These are phyloP conservation scores for Leptographium lundbergii DNA, from an alignment of 2,329 filamentous ascomycete species.

Conservation along the genomic window DNA sequence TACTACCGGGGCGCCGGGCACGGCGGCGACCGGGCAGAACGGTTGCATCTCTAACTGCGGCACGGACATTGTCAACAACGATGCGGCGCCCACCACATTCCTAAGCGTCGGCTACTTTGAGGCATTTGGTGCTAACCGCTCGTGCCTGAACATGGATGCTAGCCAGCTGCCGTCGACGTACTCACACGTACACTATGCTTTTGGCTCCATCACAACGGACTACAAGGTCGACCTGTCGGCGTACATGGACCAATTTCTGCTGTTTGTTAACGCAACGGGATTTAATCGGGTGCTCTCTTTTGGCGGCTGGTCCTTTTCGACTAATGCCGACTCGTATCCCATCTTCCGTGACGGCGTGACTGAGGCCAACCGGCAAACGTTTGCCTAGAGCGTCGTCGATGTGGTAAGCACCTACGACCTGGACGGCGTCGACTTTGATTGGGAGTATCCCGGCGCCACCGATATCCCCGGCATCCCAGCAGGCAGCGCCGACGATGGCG, in stretches of 20 bases:
- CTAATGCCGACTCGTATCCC: slow-evolving; percentile 20
- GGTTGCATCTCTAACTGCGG: slow-evolving; percentile 30
- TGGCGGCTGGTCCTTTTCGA: slow-evolving; percentile 32
- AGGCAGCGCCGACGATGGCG: slow-evolving; percentile 15
- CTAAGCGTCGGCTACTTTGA: slow-evolving; percentile 23
- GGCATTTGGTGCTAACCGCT: slow-evolving; percentile 18
- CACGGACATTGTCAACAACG: slow-evolving; percentile 17
- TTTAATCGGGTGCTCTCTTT: slow-evolving; percentile 24
- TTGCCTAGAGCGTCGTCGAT: slow-evolving; percentile 6
- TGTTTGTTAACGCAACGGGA: slow-evolving; percentile 12
- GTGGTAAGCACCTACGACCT: slow-evolving; percentile 2
- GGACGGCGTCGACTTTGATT: slow-evolving; percentile 8
- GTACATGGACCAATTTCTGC: not conserved
- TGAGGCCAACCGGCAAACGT: slow-evolving; percentile 2
- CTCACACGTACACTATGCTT: slow-evolving; percentile 22
- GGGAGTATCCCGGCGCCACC: slow-evolving; percentile 6
- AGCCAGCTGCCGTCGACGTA: slow-evolving; percentile 11
- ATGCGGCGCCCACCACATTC: not conserved
- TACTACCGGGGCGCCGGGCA: slow-evolving; percentile 15
- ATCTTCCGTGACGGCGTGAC: slow-evolving; percentile 21
- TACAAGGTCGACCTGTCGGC: slow-evolving; percentile 13
- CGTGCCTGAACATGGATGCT: slow-evolving; percentile 18
- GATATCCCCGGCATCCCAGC: slow-evolving; percentile 19
- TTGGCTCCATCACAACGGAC: slow-evolving; percentile 15
- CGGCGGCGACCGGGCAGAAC: slow-evolving; percentile 17